Conservation (phyloP, 805 yeast species). For the Yarrowia alimentaria region DNA sequence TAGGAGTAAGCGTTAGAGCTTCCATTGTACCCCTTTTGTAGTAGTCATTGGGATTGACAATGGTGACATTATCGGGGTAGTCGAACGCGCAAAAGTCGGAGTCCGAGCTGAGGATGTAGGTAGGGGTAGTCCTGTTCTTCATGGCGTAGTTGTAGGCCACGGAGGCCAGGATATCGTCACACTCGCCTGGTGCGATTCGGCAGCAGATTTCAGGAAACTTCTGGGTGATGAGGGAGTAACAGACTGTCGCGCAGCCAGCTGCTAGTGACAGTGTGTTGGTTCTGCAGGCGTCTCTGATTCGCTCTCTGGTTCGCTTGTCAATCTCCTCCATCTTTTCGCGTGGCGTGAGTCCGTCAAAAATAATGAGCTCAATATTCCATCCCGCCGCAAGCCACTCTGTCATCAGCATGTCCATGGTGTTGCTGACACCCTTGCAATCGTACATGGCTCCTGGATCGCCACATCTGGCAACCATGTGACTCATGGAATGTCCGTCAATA, state of each 20-base stretch:
- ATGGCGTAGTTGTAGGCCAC: neutral
- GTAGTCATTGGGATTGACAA: neutral
- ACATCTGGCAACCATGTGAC: neutral
- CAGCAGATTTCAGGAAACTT: neutral
- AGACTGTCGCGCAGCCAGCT: neutral
- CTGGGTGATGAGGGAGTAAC: neutral
- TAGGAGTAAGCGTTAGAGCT: neutral
- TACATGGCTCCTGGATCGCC: neutral
- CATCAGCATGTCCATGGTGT: neutral
- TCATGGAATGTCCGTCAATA: conserved; percentile 10
- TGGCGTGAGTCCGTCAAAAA: conserved; percentile 5
- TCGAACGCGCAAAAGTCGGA: conserved; percentile 6
- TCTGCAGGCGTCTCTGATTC: neutral
- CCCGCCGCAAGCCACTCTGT: neutral
- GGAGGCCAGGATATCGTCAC: neutral
- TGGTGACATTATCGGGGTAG: neutral
- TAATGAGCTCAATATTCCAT: conserved; percentile 1
- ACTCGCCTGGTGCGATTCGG: neutral
- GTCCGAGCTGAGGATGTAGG: neutral
- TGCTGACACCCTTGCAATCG: neutral
- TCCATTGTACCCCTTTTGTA: neutral
- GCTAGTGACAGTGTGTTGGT: neutral
- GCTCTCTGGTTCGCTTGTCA: neutral
- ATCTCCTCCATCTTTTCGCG: neutral
- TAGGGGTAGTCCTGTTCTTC: neutral